These are phyloP conservation scores for Fusarium succisae DNA, from an alignment of 2,329 filamentous ascomycete genomes.

Conservation along the genomic window DNA sequence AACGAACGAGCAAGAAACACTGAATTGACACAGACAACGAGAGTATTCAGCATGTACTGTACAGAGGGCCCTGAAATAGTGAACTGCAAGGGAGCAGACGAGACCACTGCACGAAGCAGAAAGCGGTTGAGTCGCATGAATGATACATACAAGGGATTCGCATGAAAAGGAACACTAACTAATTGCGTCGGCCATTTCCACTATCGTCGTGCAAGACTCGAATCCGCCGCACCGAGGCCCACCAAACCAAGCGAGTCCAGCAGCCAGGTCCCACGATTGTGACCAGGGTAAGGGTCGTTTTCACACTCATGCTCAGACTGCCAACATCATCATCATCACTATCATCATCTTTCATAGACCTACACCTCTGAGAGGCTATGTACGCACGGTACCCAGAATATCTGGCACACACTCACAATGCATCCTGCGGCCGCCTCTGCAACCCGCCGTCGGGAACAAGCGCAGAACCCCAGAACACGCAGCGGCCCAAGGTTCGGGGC, in stretches of 20 bases:
- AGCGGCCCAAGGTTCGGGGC: constrained; percentile 36
- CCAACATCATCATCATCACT: neutral
- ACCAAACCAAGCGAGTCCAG: constrained; percentile 12
- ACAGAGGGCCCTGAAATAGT: neutral
- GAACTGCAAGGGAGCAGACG: constrained; percentile 5
- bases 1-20: neutral
- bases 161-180: constrained; percentile 30
- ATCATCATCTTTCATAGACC: constrained; percentile 4
- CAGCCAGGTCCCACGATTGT: constrained; percentile 11
- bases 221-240: constrained; percentile 32
- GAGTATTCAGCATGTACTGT: neutral
- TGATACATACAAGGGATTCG: constrained; percentile 29
- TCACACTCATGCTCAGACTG: constrained; percentile 7
- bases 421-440: constrained; percentile 53
- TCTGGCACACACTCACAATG: constrained; percentile 43
- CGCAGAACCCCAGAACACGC: constrained; percentile 47
- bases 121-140: constrained; percentile 33
- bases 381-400: constrained; percentile 2
- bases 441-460: constrained; percentile 50
- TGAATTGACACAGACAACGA: neutral
- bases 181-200: constrained; percentile 35
- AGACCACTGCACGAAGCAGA: neutral
- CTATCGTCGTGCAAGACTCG: constrained; percentile 18
- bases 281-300: constrained; percentile 24
- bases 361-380: constrained; percentile 1